These are phyloP conservation scores for Epithele typhae DNA, from an alignment of 768 basidiomycete species.

Conservation along the genomic window DNA sequence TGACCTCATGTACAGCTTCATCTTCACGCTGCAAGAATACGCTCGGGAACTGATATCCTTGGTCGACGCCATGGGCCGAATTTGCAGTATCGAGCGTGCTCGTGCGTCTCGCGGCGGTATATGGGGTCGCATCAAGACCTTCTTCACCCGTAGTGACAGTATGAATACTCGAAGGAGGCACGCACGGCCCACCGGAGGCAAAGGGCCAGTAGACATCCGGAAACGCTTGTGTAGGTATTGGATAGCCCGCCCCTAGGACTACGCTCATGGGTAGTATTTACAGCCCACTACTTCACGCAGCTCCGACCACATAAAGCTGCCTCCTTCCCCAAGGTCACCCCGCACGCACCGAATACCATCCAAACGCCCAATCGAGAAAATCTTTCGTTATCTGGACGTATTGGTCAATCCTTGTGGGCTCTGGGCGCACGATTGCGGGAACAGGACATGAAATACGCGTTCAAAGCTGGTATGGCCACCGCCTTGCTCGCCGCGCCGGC, in stretches of 20 bases:
- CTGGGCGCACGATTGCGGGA: constrained; percentile 61
- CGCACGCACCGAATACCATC: constrained; percentile 82
- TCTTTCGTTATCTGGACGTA: constrained; percentile 54
- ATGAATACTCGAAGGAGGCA: not conserved
- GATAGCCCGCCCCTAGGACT: not conserved
- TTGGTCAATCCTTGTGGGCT: constrained; percentile 72
- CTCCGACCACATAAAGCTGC: constrained; percentile 39
- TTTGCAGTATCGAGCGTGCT: constrained; percentile 64
- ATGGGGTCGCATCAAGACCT: constrained; percentile 33
- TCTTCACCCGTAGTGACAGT: not conserved
- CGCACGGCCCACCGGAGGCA: constrained; percentile 1
- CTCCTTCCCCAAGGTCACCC: constrained; percentile 75
- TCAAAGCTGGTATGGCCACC: constrained; percentile 83
- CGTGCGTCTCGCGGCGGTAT: constrained; percentile 31
- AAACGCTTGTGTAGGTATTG: constrained; percentile 28
- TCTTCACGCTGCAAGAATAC: constrained; percentile 96
- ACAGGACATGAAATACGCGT: constrained; percentile 78
- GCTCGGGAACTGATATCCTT: constrained; percentile 77
- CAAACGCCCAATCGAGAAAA: constrained; percentile 67
- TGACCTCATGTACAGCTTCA: constrained; percentile 54
- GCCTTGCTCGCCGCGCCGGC: constrained; percentile 84
- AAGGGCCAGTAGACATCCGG: constrained; percentile 13
- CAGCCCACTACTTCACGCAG: constrained; percentile 53
- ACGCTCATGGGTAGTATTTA: too few relatives aligned
- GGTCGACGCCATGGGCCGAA: constrained; percentile 77